Percentiles rank a stretch among this genome's conserved stretches.
Conservation (phyloP, 768 basidiomycete species). For the Leccinum olivaceopallidum region DNA sequence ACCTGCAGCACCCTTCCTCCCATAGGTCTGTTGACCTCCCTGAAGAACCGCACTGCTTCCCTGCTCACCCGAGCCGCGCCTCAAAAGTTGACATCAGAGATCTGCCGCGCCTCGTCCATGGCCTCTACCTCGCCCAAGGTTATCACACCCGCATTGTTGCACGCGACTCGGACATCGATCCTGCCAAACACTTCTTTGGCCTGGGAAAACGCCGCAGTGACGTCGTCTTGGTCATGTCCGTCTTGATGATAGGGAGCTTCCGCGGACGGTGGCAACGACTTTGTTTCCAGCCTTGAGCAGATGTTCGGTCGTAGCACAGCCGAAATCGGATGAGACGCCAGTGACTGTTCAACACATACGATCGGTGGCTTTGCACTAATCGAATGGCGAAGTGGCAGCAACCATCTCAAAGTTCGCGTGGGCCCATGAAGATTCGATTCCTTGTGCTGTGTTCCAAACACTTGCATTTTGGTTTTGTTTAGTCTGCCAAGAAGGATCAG, state of each 20-base stretch:
- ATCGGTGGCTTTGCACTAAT: not conserved
- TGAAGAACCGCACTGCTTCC: conserved; percentile 36
- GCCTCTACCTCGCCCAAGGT: conserved; percentile 39
- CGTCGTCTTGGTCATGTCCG: conserved; percentile 34
- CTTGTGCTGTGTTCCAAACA: too few species aligned
- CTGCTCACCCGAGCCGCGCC: conserved; percentile 32
- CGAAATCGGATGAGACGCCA: conserved; percentile 40
- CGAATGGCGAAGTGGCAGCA: too few species aligned
- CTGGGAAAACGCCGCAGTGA: conserved; percentile 29
- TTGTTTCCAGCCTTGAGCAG: conserved; percentile 34
- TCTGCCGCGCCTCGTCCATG: conserved; percentile 27
- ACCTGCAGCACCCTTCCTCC: conserved; percentile 39
- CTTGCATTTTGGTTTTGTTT: not conserved
- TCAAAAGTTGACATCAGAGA: conserved; percentile 42
- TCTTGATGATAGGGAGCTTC: conserved; percentile 32
- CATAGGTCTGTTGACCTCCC: conserved; percentile 37
- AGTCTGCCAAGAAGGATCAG: not conserved
- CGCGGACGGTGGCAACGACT: conserved; percentile 45
- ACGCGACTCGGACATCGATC: conserved; percentile 35
- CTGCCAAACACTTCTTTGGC: conserved; percentile 32
- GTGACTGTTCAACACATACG: not conserved
- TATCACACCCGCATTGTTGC: conserved; percentile 36
- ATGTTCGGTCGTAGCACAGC: conserved; percentile 29
- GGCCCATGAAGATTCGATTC: too few species aligned
- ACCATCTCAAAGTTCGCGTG: too few species aligned